Evolutionary conservation across 306 rosid genomes (phyloP), one percentile per base, ranked within the genome.

Genomic region (Cyamopsis tetragonoloba): DNA sequence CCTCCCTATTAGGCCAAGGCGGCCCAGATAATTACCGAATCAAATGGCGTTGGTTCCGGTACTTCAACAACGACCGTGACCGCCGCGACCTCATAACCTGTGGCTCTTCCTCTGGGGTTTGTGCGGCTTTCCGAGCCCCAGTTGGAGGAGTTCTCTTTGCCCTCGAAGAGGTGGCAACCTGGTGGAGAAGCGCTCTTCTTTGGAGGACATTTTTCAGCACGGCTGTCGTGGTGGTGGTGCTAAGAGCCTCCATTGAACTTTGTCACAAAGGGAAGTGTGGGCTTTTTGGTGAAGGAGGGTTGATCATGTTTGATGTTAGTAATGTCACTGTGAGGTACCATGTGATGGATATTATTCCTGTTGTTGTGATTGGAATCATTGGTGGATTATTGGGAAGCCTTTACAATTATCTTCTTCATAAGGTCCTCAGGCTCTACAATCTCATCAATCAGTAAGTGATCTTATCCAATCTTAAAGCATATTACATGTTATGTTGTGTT

Each of bases 171-270:
- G 97, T 91, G 46, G 97, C 97, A 37, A 91, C 95, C 9, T 91
- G 96, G 97, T 91, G 97, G 97, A 88, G 97, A 71, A 91, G 96
- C 72, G 85, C 97, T 28, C 88, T 91, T 35, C 87, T 91, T 3
- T 91, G 97, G 97, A 76, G 97, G 80, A 83, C 93, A 5, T 91
- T 91, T 56, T 91, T 78, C 63, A 86, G 97, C 83, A 91, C 97
- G 4, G 97, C 97, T 18, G 80, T 88, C 37, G 96, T 88, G 48
- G 96, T 79, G 32, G 89, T 91, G 3, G 87, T 91, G 65, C 88
- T 91, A 18, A 83, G 95, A 79, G 83, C 91, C 38, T 85, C 85
- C 74, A 91, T 91, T 61, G 88, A 91, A 64, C 56, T 85, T 32
- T 91, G 97, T 87, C 83, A 55, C 49, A 48, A 77, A 17, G 96